These are phyloP conservation scores for Podila clonocystis DNA, from an alignment of 192 early-diverging fungal genomes.

Conservation along the genomic window DNA sequence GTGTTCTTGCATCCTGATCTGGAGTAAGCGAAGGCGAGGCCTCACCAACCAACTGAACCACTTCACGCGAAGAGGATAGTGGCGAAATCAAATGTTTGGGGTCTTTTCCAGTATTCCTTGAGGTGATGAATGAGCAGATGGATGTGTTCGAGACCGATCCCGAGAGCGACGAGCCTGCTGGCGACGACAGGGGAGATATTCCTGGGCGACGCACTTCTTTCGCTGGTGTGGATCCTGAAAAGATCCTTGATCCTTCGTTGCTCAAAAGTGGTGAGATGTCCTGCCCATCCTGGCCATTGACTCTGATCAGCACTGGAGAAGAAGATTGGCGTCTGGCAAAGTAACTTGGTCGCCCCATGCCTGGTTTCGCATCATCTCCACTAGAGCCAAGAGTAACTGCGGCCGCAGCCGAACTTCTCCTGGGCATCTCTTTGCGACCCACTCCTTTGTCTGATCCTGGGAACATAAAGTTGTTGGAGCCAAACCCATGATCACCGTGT, in stretches of 20 bases:
- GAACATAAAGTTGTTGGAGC: not conserved
- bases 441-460: not conserved
- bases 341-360: slow-evolving; percentile 15
- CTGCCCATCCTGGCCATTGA: slow-evolving; percentile 39
- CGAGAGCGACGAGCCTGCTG: not conserved
- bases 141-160: slow-evolving; percentile 7
- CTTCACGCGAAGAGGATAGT: too few species aligned
- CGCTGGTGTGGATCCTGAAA: slow-evolving; percentile 18
- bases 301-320: slow-evolving; percentile 40
- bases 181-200: not conserved
- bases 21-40: not conserved
- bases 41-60: too few species aligned
- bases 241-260: slow-evolving; percentile 8
- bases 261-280: slow-evolving; percentile 28
- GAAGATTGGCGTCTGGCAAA: slow-evolving; percentile 26
- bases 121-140: slow-evolving; percentile 19
- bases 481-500: not conserved
- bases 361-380: not conserved
- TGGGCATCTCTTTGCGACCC: not conserved
- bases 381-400: slow-evolving; percentile 2
- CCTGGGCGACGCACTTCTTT: slow-evolving; percentile 9
- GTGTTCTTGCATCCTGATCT: not conserved
- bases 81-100: not conserved
- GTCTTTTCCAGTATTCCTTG: not conserved
- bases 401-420: slow-evolving; percentile 41